Evolutionary conservation across 2,329 filamentous ascomycete species (phyloP), one percentile per base, ranked within the genome.

Genomic region (Peltaster fructicola): DNA sequence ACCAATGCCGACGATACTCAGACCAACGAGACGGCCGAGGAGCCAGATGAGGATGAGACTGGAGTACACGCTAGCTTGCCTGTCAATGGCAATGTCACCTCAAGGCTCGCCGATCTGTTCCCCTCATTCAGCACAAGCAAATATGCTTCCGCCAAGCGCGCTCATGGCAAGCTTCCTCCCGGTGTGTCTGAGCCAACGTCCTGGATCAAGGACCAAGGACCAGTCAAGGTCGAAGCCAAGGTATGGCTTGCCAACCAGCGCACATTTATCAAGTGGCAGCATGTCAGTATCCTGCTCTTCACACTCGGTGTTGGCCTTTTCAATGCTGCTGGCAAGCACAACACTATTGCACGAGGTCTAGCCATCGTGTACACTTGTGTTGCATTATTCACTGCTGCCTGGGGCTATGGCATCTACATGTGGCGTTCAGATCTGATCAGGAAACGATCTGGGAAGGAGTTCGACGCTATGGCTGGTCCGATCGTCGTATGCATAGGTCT

Each of bases 161-260:
- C 56, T 14, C 53, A 54, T 24, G 55, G 58, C 8, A 54, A 62
- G 25, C 61, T 95, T 3, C 88, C 88, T 1, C 77, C 82, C 14
- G 88, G 88, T 15, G 80, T 98, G n/a, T 68, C 68, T 12, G 73
- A 90, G 45, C 88, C 88, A 2, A 69, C 66, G 6, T 64, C 71
- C 36, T 90, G 85, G 73, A 79, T 98, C 61, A 98, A 98, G 59
- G 90, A 98, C 52, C 68, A 76, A 16, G 85, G 88, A 3, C 78
- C 82, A 17, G 66, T 95, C 36, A 77, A 82, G 46, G 81, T 98
- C 29, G 88, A 98, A 56, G 82, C 81, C 33, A 98, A 98, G 54
- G 85, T 98, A 15, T 98, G 88, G 85, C 73, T 98, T 29, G 88
- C 88, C 27, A 98, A 98, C 52, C 85, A 98, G 56, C 75, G 88